Evolutionary conservation across 257 asterid genomes (phyloP), one percentile per base, ranked within the genome.

Genomic region (Solanum chmielewskii): DNA sequence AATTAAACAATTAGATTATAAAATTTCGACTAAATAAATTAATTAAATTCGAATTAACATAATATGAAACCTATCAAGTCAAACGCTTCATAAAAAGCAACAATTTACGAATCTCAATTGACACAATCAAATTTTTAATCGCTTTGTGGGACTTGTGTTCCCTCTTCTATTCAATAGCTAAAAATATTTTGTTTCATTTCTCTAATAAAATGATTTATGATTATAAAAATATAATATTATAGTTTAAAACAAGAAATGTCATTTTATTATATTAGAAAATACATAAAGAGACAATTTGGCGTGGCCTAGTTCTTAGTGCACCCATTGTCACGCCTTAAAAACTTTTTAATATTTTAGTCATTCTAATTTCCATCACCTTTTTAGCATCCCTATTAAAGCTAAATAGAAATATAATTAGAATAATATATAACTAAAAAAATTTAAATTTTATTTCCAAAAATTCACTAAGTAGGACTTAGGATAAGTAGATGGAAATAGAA

Each of bases 381-480:
- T 74, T 74, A 74, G 81, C 18, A 37, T 37, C 18, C 52, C 81
- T 74, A 20, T 23, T 76, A 27, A 83, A 81, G 45, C 78, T 81
- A 47, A 56, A 27, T 20, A 15, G 16, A 49, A 69, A 25, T 29
- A 78, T 25, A 64, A 64, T 42, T 44, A 29, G 39, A 45, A 81
- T 11, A 31, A 70, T 33, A n/a, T 25, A 37, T 29, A 27, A 69
- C 18, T 69, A 29, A 10, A 69, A 49, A 49, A 29, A 14, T 1
- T 15, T 29, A 68, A 68, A 39, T 69, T 66, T 25, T 7, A 4
- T 45, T n/a, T 69, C 15, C n/a, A 41, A 68, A 68, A n/a, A 21
- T 77, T 91, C 90, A 92, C 92, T 89, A 6, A 6, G 94, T 91
- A 49, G 89, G 93, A 37, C 2, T 37, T 37, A 37, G 7, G 7